phyloP scores from a whole-genome alignment of 1,139 yeast genomes.

The Oligophagozyma castellii region DNA sequence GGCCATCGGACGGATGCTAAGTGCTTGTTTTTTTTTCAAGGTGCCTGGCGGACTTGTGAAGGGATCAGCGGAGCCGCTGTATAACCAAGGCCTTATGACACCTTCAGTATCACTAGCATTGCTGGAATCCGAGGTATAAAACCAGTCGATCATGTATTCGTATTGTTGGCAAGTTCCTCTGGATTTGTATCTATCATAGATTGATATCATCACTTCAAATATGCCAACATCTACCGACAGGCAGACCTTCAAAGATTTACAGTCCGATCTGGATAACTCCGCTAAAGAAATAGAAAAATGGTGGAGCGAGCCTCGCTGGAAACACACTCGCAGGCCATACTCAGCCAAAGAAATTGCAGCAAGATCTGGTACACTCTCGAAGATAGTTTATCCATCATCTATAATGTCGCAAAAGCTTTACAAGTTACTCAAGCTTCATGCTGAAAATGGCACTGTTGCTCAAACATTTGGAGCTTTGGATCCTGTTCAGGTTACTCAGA shows the following conservation, averaged over 20 bases:
- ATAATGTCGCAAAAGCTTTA: conserved; percentile 73
- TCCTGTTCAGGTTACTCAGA: conserved; percentile 91
- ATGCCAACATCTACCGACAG: conserved; percentile 7
- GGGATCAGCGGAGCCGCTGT: no score
- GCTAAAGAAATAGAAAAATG: conserved; percentile 64
- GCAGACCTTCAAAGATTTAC: conserved; percentile 11
- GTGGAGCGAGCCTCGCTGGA: conserved; percentile 94
- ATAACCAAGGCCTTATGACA: no score
- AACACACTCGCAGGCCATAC: conserved; percentile 76
- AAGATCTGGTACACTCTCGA: conserved; percentile 66
- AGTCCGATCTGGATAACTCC: conserved; percentile 32
- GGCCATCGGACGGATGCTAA: no score
- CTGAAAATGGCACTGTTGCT: conserved; percentile 58
- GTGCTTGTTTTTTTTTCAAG: no score
- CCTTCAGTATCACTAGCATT: no score
- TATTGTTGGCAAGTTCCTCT: no score
- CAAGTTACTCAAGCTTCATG: conserved; percentile 57
- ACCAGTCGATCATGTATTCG: no score
- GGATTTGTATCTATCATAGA: no score
- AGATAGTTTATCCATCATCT: conserved; percentile 60
- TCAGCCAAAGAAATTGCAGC: conserved; percentile 79
- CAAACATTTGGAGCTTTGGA: conserved; percentile 94
- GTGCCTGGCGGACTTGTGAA: no score
- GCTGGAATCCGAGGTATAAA: no score
- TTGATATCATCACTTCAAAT: no score